Percentiles rank a stretch among this genome's conserved stretches.
Conservation (phyloP, 306 rosid genomes). For the Quercus bicolor region DNA sequence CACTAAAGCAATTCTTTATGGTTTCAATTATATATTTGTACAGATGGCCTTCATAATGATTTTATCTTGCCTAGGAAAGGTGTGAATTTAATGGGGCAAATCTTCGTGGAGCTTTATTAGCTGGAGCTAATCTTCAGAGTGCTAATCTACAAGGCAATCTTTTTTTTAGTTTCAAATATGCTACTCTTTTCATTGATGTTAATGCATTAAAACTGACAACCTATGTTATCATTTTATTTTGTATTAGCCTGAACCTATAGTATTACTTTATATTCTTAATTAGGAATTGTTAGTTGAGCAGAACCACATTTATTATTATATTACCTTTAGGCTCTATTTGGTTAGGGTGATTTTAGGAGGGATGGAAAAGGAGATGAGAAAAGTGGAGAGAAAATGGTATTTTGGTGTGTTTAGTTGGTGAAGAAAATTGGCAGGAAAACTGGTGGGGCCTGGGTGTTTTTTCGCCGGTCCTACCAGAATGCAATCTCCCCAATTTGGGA, state of each 20-base stretch:
- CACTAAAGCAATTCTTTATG: conserved; percentile 14
- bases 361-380: too few relatives aligned
- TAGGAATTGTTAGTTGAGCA: too few relatives aligned
- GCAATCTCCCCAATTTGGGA: too few relatives aligned
- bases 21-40: conserved; percentile 14
- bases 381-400: too few relatives aligned
- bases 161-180: background rate
- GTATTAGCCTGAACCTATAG: background rate
- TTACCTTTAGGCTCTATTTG: too few relatives aligned
- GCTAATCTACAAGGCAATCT: conserved; percentile 87
- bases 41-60: conserved; percentile 31
- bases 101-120: conserved; percentile 87
- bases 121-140: conserved; percentile 85
- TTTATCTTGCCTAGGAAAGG: conserved; percentile 73
- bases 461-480: too few relatives aligned
- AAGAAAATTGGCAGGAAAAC: too few relatives aligned
- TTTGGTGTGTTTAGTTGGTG: too few relatives aligned
- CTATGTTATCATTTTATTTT: background rate
- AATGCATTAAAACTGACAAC: background rate
- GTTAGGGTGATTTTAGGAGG: too few relatives aligned
- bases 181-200: background rate
- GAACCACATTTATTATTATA: too few relatives aligned
- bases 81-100: conserved; percentile 98
- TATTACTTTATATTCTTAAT: too few relatives aligned
- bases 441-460: too few relatives aligned